A percentile compares a stretch with the other conserved stretches of the same genome.
phyloP scores from a whole-genome alignment of 495 filamentous ascomycete species.

The Cladorrhinum samala region DNA sequence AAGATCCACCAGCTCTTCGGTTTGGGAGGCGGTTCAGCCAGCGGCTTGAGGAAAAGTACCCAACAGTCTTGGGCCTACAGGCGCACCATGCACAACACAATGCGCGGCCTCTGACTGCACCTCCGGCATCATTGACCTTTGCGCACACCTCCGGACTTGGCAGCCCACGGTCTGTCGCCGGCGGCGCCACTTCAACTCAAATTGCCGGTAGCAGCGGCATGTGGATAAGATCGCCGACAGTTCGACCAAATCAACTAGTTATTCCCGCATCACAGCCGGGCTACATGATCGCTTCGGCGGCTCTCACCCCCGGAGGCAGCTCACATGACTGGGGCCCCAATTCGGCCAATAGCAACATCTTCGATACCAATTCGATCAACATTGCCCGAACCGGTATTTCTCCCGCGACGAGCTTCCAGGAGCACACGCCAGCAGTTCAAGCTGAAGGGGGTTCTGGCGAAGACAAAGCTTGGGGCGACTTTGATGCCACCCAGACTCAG shows the following conservation, averaged over 20 bases:
- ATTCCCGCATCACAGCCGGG: neutral
- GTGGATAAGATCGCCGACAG: neutral
- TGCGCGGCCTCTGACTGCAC: no score
- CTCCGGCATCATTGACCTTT: neutral
- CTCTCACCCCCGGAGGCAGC: neutral
- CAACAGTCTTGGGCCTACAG: neutral
- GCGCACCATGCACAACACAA: neutral
- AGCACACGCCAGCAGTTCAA: neutral
- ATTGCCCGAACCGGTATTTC: neutral
- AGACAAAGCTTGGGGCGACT: neutral
- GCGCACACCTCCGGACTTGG: neutral
- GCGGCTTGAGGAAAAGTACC: neutral
- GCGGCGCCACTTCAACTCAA: neutral
- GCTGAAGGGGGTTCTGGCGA: neutral
- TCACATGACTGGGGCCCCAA: neutral
- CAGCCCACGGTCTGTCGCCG: neutral
- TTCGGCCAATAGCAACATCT: no score
- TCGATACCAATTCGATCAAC: neutral
- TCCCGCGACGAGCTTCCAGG: neutral
- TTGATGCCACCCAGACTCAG: neutral
- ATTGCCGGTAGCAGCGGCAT: neutral
- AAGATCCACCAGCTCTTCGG: neutral
- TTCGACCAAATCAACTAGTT: neutral
- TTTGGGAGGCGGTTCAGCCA: neutral
- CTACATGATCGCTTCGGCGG: neutral